Evolutionary conservation across 768 basidiomycete species (phyloP).

Genomic region (Tylopilus balloui): DNA sequence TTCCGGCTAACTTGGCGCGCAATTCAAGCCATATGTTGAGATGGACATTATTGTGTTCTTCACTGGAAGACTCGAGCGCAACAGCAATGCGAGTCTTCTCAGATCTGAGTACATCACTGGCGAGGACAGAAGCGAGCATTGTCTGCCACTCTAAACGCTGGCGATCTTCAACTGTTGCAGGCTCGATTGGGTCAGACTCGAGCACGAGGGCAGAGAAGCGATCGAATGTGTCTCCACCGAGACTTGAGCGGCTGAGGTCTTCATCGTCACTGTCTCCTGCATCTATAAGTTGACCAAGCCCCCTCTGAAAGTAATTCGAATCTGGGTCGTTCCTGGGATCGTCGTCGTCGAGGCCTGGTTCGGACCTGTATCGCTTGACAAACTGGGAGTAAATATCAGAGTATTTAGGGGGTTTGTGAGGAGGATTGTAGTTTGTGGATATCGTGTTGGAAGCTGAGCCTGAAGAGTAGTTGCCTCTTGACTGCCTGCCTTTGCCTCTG

Average conservation of each 20-base stretch:
- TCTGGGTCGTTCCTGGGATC: conserved; percentile 80
- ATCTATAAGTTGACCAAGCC: conserved; percentile 62
- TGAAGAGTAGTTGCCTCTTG: conserved; percentile 30
- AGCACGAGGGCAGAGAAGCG: conserved; percentile 48
- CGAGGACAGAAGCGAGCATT: conserved; percentile 88
- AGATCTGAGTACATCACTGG: conserved; percentile 90
- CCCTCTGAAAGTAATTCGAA: conserved; percentile 73
- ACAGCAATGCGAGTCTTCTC: conserved; percentile 92
- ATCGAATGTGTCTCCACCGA: conserved; percentile 44
- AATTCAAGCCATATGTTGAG: conserved; percentile 86
- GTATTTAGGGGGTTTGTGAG: conserved; percentile 36
- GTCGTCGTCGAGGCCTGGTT: conserved; percentile 58
- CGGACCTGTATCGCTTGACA: conserved; percentile 68
- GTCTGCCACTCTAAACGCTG: conserved; percentile 94
- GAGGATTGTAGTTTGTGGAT: conserved; percentile 29
- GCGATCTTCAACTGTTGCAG: conserved; percentile 67
- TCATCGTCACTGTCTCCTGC: conserved; percentile 78
- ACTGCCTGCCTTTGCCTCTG: conserved; percentile 30
- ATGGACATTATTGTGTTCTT: conserved; percentile 64
- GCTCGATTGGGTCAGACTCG: conserved; percentile 61
- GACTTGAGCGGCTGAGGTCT: conserved; percentile 43
- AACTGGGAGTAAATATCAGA: conserved; percentile 77
- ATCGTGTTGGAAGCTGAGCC: conserved; percentile 23
- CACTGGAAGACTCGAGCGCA: conserved; percentile 62
- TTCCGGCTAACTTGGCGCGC: conserved; percentile 77